Conservation (phyloP, 495 filamentous ascomycete species). For the Penicillium pancosmium region DNA sequence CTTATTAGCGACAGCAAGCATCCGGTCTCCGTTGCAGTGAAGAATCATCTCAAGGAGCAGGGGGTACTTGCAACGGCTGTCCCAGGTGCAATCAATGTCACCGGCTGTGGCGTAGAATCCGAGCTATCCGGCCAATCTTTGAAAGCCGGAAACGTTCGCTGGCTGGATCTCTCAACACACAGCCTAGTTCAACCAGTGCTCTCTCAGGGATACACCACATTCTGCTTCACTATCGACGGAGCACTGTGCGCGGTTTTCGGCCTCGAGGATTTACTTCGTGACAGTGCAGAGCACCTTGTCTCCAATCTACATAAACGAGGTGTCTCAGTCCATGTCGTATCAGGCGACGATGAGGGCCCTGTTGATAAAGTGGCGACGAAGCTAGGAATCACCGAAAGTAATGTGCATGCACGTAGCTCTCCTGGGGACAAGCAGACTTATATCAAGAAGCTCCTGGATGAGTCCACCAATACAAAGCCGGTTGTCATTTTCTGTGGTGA, state of each 20-base stretch:
- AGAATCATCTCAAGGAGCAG: slow-evolving; percentile 44
- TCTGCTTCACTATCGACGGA: slow-evolving; percentile 62
- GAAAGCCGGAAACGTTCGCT: slow-evolving; percentile 65
- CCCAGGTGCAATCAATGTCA: slow-evolving; percentile 46
- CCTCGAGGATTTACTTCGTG: slow-evolving; percentile 62
- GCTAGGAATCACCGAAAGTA: slow-evolving; percentile 52
- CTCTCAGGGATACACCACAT: slow-evolving; percentile 54
- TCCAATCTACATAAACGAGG: slow-evolving; percentile 30
- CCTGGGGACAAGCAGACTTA: slow-evolving; percentile 68
- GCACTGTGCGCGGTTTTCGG: slow-evolving; percentile 59
- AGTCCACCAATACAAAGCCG: slow-evolving; percentile 21
- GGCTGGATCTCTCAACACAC: slow-evolving; percentile 50
- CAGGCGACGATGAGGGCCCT: slow-evolving; percentile 66
- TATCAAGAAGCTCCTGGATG: slow-evolving; percentile 45
- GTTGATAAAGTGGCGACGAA: slow-evolving; percentile 56
- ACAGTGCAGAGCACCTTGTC: slow-evolving; percentile 21
- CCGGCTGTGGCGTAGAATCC: slow-evolving; percentile 55
- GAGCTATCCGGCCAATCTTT: slow-evolving; percentile 35
- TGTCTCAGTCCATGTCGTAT: slow-evolving; percentile 65
- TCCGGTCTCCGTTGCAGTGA: slow-evolving; percentile 68
- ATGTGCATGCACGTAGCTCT: slow-evolving; percentile 53
- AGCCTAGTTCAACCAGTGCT: slow-evolving; percentile 47
- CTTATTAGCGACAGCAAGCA: slow-evolving; percentile 60
- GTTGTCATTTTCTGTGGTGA: slow-evolving; percentile 74
- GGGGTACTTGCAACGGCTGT: slow-evolving; percentile 37